These are phyloP conservation scores for Galeopsis tetrahit DNA, from an alignment of 257 asterid genomes.

Conservation along the genomic window DNA sequence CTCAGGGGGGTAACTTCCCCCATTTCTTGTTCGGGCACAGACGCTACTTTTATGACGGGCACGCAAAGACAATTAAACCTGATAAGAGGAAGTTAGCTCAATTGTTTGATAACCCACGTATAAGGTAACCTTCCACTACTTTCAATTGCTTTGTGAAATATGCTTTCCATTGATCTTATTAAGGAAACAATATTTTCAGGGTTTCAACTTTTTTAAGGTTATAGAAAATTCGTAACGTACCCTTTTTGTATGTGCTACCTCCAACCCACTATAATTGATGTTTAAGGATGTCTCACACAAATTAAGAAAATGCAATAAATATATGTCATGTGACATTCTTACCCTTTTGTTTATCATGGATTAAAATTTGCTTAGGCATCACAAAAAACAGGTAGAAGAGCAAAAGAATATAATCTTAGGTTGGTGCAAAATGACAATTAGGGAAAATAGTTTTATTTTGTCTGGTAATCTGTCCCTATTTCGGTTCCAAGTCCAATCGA, in stretches of 20 bases:
- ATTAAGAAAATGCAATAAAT: too few species aligned
- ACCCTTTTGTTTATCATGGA: too few species aligned
- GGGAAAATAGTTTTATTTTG: too few species aligned
- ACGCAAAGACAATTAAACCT: constrained; percentile 83
- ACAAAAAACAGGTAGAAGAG: too few species aligned
- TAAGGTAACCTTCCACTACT: constrained; percentile 57
- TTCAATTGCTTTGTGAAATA: constrained; percentile 3
- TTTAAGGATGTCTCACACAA: too few species aligned
- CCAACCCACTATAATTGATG: too few species aligned
- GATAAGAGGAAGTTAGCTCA: constrained; percentile 92
- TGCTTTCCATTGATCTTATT: background rate
- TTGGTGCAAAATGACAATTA: too few species aligned
- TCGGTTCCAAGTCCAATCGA: too few species aligned
- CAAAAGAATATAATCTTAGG: too few species aligned
- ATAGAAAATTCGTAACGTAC: background rate
- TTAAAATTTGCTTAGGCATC: too few species aligned
- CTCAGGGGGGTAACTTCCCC: constrained; percentile 98
- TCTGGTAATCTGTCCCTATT: too few species aligned
- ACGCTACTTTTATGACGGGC: constrained; percentile 88
- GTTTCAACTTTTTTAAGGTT: background rate
- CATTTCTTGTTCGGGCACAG: constrained; percentile 98
- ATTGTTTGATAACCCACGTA: constrained; percentile 72
- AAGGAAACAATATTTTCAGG: background rate
- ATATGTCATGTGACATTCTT: too few species aligned
- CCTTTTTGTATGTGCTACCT: background rate